Evolutionary conservation across 345 rosid genomes (phyloP), one percentile per base, ranked within the genome.

Genomic region (Syzygium grande): DNA sequence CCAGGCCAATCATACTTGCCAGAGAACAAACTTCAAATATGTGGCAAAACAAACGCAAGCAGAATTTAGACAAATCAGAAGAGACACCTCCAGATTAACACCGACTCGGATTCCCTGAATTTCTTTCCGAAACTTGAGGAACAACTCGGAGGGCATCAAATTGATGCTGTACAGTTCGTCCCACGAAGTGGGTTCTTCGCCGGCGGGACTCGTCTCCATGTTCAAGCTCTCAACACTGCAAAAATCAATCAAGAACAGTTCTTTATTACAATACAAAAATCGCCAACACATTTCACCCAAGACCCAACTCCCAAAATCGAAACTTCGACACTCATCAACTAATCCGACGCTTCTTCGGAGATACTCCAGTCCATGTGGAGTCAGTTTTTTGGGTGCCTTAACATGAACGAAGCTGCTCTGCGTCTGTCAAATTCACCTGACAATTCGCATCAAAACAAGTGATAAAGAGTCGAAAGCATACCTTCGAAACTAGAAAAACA

Each of bases 51-150:
- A 61, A 61, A n/a, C 34, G 34, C 73, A 68, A 86, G 19, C 23
- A 25, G 19, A 68, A 51, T 52, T 86, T 51, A 34, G 11, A 49
- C n/a, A 25, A 56, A 29, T 43, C 16, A 46, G 34, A 63, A 16
- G 17, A 53, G 34, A 29, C 89, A 95, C 99, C 99, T 96, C 98
- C 83, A 96, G 91, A 93, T 97, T 96, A 91, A 95, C 93, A 89
- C 99, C 99, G 88, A 96, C 93, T 58, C 99, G 95, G 87, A 96
- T 87, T 12, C 98, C 99, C 89, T 96, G 93, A 80, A 95, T 89
- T 90, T 97, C 96, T 93, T 95, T 97, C 63, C 99, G 93, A 65
- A 97, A 95, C 93, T 96, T 97, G 88, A 97, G 87, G 93, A 95
- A 94, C 88, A 97, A 87, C 92, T 97, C 96, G 15, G 98, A 94